Base-by-base conservation (phyloP, 768 basidiomycete genomes). In the Hericium rajendrae region DNA sequence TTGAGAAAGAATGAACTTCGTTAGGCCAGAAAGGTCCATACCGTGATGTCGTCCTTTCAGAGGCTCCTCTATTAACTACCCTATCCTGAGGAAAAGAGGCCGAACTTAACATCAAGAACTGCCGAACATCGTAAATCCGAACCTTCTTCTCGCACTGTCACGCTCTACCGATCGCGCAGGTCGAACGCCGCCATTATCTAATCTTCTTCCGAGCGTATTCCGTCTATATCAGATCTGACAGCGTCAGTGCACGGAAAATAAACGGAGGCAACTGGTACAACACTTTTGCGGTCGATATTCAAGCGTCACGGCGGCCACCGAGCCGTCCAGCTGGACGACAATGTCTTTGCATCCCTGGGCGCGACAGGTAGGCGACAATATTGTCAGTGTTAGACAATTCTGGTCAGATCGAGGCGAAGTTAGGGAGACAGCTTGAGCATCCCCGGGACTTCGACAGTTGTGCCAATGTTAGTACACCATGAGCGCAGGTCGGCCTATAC, bases 91-190 rank as follows among this genome's bases (percentile, higher is more conserved):
- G 73, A 70, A 26, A 81, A 57, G 13, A 5, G 28, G n/a, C n/a
- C n/a, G n/a, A 32, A 4, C 2, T 32, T 8, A 32, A 32, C 4
- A 32, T 32, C 5, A 8, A 32, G 4, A 8, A 32, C 28, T 4
- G 8, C 8, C 8, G 28, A 32, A 32, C 4, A 4, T 32, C 28
- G 4, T 38, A 10, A 3, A 2, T 50, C 12, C 22, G n/a, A 28
- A 39, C 59, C 76, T 20, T 68, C 81, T 81, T 1, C 82, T 80
- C 22, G 81, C 74, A 62, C 82, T 81, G 60, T 73, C 22, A 82
- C 76, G 40, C 76, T 80, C 57, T 82, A 80, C 51, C 66, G 70
- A 68, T 81, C 79, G 20, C 73, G 73, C 2, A 78, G 62, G n/a
- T 73, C 73, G 57, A 79, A 81, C 1, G 71, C 72, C 48, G 74